phyloP scores from a whole-genome alignment of 371 early-diverging fungal genomes.

The Mucor irregularis region DNA sequence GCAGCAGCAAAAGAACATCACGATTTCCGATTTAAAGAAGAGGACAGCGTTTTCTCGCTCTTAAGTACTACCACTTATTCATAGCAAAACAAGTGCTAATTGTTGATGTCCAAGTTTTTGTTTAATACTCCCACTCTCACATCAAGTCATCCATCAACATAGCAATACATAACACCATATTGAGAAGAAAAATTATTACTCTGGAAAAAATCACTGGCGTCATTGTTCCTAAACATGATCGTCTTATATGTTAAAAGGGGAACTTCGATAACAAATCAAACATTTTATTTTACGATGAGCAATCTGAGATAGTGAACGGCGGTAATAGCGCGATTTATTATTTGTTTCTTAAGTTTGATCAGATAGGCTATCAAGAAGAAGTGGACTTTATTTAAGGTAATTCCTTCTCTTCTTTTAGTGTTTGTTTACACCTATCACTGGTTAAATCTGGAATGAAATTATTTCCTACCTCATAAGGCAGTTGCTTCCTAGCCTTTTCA shows the following conservation, averaged over 20 bases:
- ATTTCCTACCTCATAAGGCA: conserved; percentile 12
- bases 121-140: conserved; percentile 43
- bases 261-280: not conserved
- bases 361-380: conserved; percentile 5
- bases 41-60: not conserved
- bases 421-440: not conserved
- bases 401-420: not conserved
- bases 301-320: conserved; percentile 27
- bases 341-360: conserved; percentile 15
- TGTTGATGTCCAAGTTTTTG: conserved; percentile 59
- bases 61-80: not conserved
- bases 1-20: too few species aligned
- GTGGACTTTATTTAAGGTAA: conserved; percentile 14
- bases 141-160: conserved; percentile 53
- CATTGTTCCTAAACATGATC: conserved; percentile 7
- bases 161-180: conserved; percentile 59
- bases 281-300: conserved; percentile 1
- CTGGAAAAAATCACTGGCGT: conserved; percentile 43
- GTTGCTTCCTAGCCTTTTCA: conserved; percentile 17
- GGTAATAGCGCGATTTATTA: conserved; percentile 28
- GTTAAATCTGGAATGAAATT: not conserved
- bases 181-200: conserved; percentile 58
- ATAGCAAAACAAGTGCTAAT: conserved; percentile 21
- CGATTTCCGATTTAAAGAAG: too few species aligned
- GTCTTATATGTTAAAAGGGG: not conserved